Evolutionary conservation across 139 green algal genomes (phyloP).

Genomic region (Pycnococcus provasolii): DNA sequence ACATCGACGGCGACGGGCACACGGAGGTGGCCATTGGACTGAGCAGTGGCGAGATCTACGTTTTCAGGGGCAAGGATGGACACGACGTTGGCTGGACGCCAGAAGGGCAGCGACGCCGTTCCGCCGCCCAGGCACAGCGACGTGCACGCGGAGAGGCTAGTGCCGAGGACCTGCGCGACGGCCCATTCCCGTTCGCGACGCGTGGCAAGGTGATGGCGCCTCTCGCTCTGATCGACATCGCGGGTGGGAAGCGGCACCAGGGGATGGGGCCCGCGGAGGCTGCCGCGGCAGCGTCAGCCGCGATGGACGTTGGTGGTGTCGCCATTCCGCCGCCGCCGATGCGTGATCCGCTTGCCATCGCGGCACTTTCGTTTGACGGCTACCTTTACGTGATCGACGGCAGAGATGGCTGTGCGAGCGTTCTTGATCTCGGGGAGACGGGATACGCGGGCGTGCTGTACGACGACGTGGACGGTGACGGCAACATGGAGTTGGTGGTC

Average conservation of each 20-base stretch:
- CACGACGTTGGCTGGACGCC: constrained; percentile 14
- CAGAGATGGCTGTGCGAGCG: constrained; percentile 61
- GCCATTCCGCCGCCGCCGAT: constrained; percentile 32
- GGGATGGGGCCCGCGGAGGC: background rate
- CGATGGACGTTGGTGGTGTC: too few species aligned
- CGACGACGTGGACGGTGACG: constrained; percentile 69
- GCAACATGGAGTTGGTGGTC: constrained; percentile 68
- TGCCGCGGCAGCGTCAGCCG: background rate
- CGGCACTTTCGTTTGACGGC: constrained; percentile 80
- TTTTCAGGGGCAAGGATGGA: constrained; percentile 40
- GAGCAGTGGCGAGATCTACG: constrained; percentile 59
- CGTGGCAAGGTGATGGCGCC: constrained; percentile 45
- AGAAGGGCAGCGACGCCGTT: too few species aligned
- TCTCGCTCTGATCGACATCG: constrained; percentile 44
- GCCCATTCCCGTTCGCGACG: constrained; percentile 69
- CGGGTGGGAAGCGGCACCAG: constrained; percentile 3
- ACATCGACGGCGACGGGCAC: constrained; percentile 40
- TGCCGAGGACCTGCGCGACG: constrained; percentile 26
- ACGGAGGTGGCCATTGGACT: constrained; percentile 40
- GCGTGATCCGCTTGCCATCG: constrained; percentile 27
- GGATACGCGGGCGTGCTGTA: constrained; percentile 76
- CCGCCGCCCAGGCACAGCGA: too few species aligned
- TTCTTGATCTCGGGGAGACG: constrained; percentile 81
- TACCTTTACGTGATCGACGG: constrained; percentile 81
- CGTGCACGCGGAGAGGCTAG: too few species aligned